phyloP scores from a whole-genome alignment of 2,329 filamentous ascomycete species.

The Cercospora sp. region DNA sequence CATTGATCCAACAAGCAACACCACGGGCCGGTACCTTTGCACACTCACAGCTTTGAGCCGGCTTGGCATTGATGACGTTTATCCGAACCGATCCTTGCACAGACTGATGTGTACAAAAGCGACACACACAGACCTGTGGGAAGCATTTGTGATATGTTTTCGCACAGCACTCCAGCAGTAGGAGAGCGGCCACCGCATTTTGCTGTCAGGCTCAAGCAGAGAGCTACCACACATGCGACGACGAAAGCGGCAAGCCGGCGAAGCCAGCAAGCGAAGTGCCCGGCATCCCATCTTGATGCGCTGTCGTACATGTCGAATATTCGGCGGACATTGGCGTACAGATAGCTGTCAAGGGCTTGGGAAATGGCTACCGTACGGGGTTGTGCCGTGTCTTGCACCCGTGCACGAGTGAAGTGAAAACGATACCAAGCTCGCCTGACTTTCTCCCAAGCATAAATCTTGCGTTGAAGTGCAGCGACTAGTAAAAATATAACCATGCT shows the following conservation, averaged over 20 bases:
- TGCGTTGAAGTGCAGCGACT: background rate
- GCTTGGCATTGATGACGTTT: conserved; percentile 1
- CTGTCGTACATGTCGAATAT: background rate
- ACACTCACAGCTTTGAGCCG: background rate
- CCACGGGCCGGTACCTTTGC: conserved; percentile 10
- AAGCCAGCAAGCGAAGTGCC: background rate
- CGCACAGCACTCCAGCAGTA: background rate
- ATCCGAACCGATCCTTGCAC: conserved; percentile 8
- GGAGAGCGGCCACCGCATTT: background rate
- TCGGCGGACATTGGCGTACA: background rate
- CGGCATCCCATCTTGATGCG: background rate
- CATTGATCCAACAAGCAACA: background rate
- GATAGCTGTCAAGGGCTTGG: background rate
- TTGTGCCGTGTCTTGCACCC: background rate
- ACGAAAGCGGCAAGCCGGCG: background rate
- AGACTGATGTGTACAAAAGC: background rate
- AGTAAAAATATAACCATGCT: background rate
- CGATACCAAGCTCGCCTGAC: background rate
- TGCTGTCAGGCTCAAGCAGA: background rate
- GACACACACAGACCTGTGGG: background rate
- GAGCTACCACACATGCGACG: background rate
- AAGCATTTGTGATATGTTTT: background rate
- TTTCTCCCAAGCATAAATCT: background rate
- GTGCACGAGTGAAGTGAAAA: background rate
- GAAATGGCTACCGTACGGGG: background rate